Conservation (phyloP, 371 early-diverging fungal genomes). For the Rhizopus sp. region DNA sequence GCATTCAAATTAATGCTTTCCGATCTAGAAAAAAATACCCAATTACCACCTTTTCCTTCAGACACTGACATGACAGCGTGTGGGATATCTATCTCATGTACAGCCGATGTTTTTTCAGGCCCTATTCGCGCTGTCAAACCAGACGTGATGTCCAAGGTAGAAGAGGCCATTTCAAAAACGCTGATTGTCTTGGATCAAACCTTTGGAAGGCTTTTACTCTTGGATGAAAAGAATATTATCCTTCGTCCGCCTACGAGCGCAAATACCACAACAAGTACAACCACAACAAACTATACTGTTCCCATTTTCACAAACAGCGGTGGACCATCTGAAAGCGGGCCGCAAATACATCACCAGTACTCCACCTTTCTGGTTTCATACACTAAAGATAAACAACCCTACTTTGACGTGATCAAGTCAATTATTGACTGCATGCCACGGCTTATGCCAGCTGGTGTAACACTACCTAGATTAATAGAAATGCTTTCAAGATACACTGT, state of each 20-base stretch:
- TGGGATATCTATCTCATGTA: slow-evolving; percentile 34
- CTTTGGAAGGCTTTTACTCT: slow-evolving; percentile 50
- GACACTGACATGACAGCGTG: slow-evolving; percentile 50
- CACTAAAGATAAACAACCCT: slow-evolving; percentile 67
- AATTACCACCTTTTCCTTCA: slow-evolving; percentile 59
- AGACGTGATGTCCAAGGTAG: slow-evolving; percentile 58
- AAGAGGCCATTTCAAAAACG: slow-evolving; percentile 57
- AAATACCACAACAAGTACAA: slow-evolving; percentile 20
- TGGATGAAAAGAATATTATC: slow-evolving; percentile 56
- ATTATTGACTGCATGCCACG: slow-evolving; percentile 77
- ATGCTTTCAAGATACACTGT: slow-evolving; percentile 76
- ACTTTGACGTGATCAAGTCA: slow-evolving; percentile 66
- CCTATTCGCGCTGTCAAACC: slow-evolving; percentile 42
- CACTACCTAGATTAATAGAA: slow-evolving; percentile 69
- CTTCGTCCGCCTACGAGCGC: slow-evolving; percentile 27
- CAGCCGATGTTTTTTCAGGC: slow-evolving; percentile 42
- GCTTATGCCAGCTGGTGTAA: slow-evolving; percentile 68
- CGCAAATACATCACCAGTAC: slow-evolving; percentile 63
- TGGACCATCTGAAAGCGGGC: slow-evolving; percentile 27
- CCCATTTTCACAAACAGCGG: slow-evolving; percentile 40
- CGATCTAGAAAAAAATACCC: slow-evolving; percentile 63
- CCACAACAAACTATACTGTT: slow-evolving; percentile 33
- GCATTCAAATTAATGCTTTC: slow-evolving; percentile 73
- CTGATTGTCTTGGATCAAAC: slow-evolving; percentile 57
- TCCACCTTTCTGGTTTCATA: slow-evolving; percentile 61